Evolutionary conservation across 1,284 basidiomycete species (phyloP).

Genomic region (Acaromyces ingoldii): DNA sequence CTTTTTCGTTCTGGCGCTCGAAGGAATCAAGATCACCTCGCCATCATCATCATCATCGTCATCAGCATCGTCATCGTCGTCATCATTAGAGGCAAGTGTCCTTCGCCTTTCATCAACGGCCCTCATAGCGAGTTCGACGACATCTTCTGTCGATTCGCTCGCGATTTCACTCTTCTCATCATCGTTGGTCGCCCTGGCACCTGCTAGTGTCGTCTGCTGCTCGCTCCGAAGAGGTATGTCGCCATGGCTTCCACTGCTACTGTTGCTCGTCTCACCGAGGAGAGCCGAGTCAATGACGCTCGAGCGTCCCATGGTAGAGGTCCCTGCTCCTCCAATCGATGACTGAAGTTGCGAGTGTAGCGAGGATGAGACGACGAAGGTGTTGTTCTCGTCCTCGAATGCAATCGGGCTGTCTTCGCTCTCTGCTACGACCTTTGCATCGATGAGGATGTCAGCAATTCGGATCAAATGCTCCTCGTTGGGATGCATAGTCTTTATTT

Average conservation of each 20-base stretch:
- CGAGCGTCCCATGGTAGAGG: not conserved
- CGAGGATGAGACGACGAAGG: slow-evolving; percentile 22
- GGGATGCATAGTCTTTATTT: slow-evolving; percentile 69
- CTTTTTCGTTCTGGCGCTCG: not conserved
- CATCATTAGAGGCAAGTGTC: not conserved
- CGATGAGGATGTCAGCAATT: slow-evolving; percentile 75
- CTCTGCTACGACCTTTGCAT: slow-evolving; percentile 64
- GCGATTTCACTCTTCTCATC: slow-evolving; percentile 8
- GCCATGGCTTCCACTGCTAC: not conserved
- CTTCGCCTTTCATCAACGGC: slow-evolving; percentile 21
- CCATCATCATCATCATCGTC: slow-evolving; percentile 17
- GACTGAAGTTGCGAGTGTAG: not conserved
- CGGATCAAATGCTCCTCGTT: slow-evolving; percentile 94
- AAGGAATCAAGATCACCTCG: slow-evolving; percentile 18
- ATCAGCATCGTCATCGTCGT: slow-evolving; percentile 15
- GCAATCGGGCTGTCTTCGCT: slow-evolving; percentile 53
- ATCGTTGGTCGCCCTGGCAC: not conserved
- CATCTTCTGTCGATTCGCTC: slow-evolving; percentile 32
- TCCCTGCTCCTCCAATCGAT: not conserved
- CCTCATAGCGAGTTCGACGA: slow-evolving; percentile 41
- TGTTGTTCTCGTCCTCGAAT: slow-evolving; percentile 33
- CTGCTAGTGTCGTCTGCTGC: slow-evolving; percentile 1
- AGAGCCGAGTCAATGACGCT: not conserved
- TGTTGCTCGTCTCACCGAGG: no score
- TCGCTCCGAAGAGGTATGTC: not conserved